Conservation (phyloP, 805 yeast species). For the Candida xiaguanensis region DNA sequence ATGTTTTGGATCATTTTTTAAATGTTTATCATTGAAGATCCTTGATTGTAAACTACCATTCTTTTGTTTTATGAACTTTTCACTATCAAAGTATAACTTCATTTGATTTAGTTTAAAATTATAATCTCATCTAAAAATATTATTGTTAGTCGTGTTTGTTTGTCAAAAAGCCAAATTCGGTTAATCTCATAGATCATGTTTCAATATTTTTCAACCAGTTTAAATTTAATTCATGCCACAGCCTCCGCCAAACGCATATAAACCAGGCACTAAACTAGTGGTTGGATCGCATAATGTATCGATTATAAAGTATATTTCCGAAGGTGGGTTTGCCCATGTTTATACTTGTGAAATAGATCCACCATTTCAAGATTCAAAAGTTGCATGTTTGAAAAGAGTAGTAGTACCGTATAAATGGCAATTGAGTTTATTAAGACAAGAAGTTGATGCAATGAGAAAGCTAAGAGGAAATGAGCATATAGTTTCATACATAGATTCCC, state of each 20-base stretch:
- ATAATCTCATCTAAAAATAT: constrained; percentile 1
- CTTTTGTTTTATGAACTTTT: constrained; percentile 26
- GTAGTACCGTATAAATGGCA: constrained; percentile 88
- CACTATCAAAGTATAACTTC: constrained; percentile 44
- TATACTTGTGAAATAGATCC: constrained; percentile 68
- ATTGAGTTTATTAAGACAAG: constrained; percentile 80
- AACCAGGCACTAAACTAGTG: constrained; percentile 72
- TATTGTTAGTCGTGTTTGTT: not conserved
- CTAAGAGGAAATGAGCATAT: constrained; percentile 73
- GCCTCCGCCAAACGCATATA: constrained; percentile 60
- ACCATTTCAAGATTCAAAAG: constrained; percentile 45
- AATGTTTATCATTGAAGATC: constrained; percentile 31
- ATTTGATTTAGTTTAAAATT: constrained; percentile 15
- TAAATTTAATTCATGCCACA: constrained; percentile 16
- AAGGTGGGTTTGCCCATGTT: constrained; percentile 96
- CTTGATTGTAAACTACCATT: constrained; percentile 34
- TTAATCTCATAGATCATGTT: constrained; percentile 1
- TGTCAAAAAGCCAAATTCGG: constrained; percentile 1
- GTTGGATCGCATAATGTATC: constrained; percentile 81
- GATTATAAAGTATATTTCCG: constrained; percentile 69
- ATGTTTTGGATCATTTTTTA: constrained; percentile 68
- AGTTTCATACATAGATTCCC: constrained; percentile 91
- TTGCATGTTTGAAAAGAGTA: constrained; percentile 91
- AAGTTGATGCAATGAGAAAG: constrained; percentile 95
- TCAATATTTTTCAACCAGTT: not conserved